These are phyloP conservation scores for Fusarium succisae DNA, from an alignment of 2,329 filamentous ascomycete species.

Conservation along the genomic window DNA sequence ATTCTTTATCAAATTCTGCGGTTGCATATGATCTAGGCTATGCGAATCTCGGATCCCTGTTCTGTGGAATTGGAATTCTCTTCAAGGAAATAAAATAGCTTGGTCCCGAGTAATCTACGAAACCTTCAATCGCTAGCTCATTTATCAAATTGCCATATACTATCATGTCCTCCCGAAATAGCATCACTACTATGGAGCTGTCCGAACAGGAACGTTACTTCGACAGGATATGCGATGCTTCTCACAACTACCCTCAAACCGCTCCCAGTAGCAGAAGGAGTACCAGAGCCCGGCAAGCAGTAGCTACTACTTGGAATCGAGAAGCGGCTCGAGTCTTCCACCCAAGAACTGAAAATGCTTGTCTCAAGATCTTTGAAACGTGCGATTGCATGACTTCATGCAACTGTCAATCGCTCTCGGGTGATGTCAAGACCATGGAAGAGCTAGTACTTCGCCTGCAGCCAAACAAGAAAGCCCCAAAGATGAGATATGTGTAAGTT, in stretches of 20 bases:
- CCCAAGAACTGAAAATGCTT: not conserved
- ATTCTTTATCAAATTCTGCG: not conserved
- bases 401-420: not conserved
- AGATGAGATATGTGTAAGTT: constrained; percentile 19
- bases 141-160: not conserved
- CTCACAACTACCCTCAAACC: not conserved
- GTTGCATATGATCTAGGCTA: not conserved
- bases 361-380: not conserved
- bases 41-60: not conserved
- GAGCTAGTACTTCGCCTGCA: not conserved
- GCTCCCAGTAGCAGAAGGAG: not conserved
- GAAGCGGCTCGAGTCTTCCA: not conserved
- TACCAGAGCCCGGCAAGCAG: not conserved
- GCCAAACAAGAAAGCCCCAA: not conserved
- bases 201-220: not conserved
- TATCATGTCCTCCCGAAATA: not conserved
- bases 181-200: not conserved
- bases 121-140: not conserved
- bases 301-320: not conserved
- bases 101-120: not conserved
- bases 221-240: not conserved
- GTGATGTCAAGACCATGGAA: not conserved
- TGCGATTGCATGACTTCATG: not conserved
- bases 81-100: not conserved
- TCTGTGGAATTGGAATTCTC: not conserved